These are phyloP conservation scores for Bolboschoenus planiculmis DNA, from an alignment of 176 grass and related monocot species.

Conservation along the genomic window DNA sequence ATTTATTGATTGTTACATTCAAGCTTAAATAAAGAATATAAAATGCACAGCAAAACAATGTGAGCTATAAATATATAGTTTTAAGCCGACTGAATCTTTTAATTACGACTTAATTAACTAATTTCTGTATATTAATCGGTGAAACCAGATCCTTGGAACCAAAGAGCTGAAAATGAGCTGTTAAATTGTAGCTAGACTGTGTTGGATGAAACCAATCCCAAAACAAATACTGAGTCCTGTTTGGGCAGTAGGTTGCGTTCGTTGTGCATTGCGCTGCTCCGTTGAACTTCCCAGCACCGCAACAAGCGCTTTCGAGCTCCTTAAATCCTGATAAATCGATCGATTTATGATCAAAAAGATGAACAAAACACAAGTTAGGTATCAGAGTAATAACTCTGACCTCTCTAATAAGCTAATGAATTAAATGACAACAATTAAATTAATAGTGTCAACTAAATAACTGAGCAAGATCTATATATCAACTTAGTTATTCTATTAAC, in stretches of 20 bases:
- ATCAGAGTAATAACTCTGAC: neutral
- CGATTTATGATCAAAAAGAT: neutral
- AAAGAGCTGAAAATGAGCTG: neutral
- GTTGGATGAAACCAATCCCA: conserved; percentile 34
- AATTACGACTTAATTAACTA: neutral
- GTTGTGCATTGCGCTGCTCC: neutral
- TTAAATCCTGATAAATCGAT: conserved; percentile 21
- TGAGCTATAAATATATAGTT: neutral
- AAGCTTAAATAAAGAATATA: neutral
- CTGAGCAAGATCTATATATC: neutral
- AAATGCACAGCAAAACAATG: neutral
- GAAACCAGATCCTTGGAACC: neutral
- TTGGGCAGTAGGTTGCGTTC: conserved; percentile 12
- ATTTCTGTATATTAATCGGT: conserved; percentile 3
- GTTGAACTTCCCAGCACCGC: conserved; percentile 16
- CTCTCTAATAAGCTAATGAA: no score
- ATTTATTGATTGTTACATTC: neutral
- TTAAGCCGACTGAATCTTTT: neutral
- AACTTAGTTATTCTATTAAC: no score
- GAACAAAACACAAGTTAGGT: neutral
- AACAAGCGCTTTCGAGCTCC: conserved; percentile 28
- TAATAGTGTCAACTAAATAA: neutral
- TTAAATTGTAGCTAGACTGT: neutral
- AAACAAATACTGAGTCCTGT: conserved; percentile 1
- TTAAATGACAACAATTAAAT: neutral